Evolutionary conservation across 257 asterid species (phyloP), one percentile per base, ranked within the genome.

Genomic region (Buddleja alternifolia): DNA sequence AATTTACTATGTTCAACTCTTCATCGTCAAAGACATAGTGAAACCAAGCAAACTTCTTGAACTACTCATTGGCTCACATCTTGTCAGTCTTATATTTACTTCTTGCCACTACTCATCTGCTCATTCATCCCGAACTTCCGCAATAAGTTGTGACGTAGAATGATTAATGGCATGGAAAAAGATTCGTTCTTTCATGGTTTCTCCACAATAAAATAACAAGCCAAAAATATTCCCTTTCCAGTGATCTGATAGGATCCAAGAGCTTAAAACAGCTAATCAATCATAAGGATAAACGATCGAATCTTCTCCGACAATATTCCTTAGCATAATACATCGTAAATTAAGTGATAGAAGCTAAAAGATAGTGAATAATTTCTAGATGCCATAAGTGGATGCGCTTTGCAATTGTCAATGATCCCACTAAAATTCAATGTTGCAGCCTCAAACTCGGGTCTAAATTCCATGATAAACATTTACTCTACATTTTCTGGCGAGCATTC

Each of bases 1-100:
- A n/a, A n/a, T n/a, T n/a, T n/a, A n/a, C n/a, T n/a, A n/a, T n/a
- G n/a, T n/a, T n/a, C n/a, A n/a, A n/a, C n/a, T n/a, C n/a, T n/a
- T n/a, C n/a, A n/a, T n/a, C n/a, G n/a, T n/a, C n/a, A n/a, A n/a
- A n/a, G n/a, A n/a, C n/a, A n/a, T n/a, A n/a, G n/a, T n/a, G n/a
- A n/a, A n/a, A n/a, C n/a, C n/a, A n/a, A n/a, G n/a, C n/a, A 52
- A 50, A 34, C 47, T 53, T 55, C 71, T 63, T 24, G 34, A 46
- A 19, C 8, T 50, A 48, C 44, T 48, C 29, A 21, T 14, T 34
- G 29, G 46, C 39, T 29, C n/a, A 55, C 50, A 46, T 32, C 21
- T 21, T 44, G n/a, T 15, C 57, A 17, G 8, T 48, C n/a, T 29
- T 47, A 44, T 39, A 63, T 29, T 34, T 32, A 72, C 7, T 60